Conservation (phyloP, 2,329 filamentous ascomycete genomes). For the Diplodia seriata region DNA sequence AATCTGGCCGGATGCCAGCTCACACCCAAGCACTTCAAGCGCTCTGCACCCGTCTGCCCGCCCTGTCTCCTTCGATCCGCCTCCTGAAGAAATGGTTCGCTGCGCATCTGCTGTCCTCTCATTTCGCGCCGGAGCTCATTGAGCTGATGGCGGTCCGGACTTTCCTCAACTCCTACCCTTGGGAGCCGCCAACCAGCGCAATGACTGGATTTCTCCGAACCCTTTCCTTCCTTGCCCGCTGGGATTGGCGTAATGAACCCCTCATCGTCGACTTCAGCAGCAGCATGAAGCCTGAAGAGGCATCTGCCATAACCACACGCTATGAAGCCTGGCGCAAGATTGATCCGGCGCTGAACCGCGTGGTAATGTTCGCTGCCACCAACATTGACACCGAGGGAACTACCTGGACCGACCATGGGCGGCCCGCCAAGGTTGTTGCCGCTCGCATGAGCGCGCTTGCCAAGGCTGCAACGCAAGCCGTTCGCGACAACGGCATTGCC, state of each 20-base stretch:
- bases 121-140: slow-evolving; percentile 80
- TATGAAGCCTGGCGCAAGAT: slow-evolving; percentile 86
- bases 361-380: slow-evolving; percentile 81
- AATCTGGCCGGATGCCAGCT: slow-evolving; percentile 74
- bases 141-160: slow-evolving; percentile 80
- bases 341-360: slow-evolving; percentile 85
- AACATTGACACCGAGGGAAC: slow-evolving; percentile 78
- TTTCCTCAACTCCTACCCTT: slow-evolving; percentile 84
- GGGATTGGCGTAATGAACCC: slow-evolving; percentile 90
- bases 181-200: slow-evolving; percentile 76
- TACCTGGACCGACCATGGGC: slow-evolving; percentile 74
- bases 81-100: slow-evolving; percentile 90
- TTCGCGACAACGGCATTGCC: slow-evolving; percentile 38
- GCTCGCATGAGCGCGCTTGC: slow-evolving; percentile 83
- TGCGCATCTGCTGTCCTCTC: slow-evolving; percentile 76
- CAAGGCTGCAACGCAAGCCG: slow-evolving; percentile 71
- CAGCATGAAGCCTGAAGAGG: slow-evolving; percentile 64
- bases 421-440: slow-evolving; percentile 82
- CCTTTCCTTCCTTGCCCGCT: slow-evolving; percentile 78
- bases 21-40: slow-evolving; percentile 83
- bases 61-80: slow-evolving; percentile 82
- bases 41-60: slow-evolving; percentile 78
- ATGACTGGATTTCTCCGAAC: slow-evolving; percentile 83
- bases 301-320: slow-evolving; percentile 69
- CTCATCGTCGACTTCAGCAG: slow-evolving; percentile 76